Evolutionary conservation across 345 rosid genomes (phyloP), one percentile per base, ranked within the genome.

Genomic region (Salix viminalis): DNA sequence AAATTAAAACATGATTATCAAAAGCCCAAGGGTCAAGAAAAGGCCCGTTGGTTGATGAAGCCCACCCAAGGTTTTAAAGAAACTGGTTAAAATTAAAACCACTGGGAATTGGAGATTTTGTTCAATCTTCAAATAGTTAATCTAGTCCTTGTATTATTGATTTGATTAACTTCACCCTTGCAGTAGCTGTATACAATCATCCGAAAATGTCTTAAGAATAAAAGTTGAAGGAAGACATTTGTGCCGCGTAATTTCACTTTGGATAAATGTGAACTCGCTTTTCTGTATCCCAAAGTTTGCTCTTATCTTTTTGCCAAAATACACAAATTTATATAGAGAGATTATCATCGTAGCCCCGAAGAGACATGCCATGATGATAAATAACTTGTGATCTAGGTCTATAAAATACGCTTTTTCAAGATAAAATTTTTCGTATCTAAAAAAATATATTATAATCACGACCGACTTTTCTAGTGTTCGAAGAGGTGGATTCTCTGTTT

Each of bases 321-420:
- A 10, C 2, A 56, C 26, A n/a, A n/a, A n/a, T 21, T 9, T 23
- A 23, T 23, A 34, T 34, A 21, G 2, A 2, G 1, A 8, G 61
- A 54, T 19, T 19, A 21, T 54, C 24, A 19, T 54, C 34, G 3
- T 32, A 0, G 34, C 3, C 34, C 34, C 3, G 0, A 4, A 32
- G 0, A 0, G 0, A 0, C 0, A 0, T 32, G 34, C 4, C 34
- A 0, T 32, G 5, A 32, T 34, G 36, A 34, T 0, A 34, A 0
- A 34, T 0, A 34, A 0, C 0, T 36, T 36, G 7, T 36, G 36
- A 34, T 34, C 34, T 32, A 0, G 0, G 0, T 32, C 0, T 0
- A 32, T 0, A 0, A 32, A 32, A 0, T 32, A 0, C 4, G 5
- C 0, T 32, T 32, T 32, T 32, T 0, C 2, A 3, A 3, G 0